phyloP scores from a whole-genome alignment of 2,329 filamentous ascomycete genomes.

The Neonectria sp. region DNA sequence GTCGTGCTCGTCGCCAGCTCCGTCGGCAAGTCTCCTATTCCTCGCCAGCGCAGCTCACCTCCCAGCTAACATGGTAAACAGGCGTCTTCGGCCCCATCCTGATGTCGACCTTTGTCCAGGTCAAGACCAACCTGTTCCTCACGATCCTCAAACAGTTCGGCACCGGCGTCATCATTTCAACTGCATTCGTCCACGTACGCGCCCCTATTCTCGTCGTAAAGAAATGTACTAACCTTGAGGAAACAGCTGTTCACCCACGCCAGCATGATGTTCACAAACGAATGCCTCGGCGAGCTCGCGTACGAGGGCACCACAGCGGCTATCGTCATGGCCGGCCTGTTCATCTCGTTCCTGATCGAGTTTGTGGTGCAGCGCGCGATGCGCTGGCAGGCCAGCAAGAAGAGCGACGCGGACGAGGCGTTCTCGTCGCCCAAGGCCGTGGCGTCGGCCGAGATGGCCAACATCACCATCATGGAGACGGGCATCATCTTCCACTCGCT shows the following conservation, averaged over 20 bases:
- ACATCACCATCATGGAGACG: constrained; percentile 75
- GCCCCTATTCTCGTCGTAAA: not conserved
- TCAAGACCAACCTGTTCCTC: constrained; percentile 66
- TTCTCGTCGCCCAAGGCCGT: constrained; percentile 43
- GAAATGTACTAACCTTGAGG: not conserved
- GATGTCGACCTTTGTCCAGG: constrained; percentile 68
- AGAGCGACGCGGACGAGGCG: constrained; percentile 29
- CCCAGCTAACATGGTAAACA: constrained; percentile 27
- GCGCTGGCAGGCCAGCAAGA: constrained; percentile 50
- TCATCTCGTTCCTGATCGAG: constrained; percentile 81
- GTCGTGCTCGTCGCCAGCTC: constrained; percentile 78
- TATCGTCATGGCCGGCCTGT: constrained; percentile 81
- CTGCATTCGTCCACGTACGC: constrained; percentile 77
- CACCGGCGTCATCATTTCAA: constrained; percentile 80
- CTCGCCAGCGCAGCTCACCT: not conserved
- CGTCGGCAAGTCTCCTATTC: constrained; percentile 63
- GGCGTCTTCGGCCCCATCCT: constrained; percentile 79
- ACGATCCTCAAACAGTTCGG: constrained; percentile 81
- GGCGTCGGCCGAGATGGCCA: constrained; percentile 45
- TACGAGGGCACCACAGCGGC: constrained; percentile 81
- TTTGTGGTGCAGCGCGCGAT: constrained; percentile 74
- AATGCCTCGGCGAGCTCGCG: constrained; percentile 74
- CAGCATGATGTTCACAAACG: constrained; percentile 78
- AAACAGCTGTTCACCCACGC: constrained; percentile 79
- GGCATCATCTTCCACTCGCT: constrained; percentile 84